Conservation (phyloP, 2,329 filamentous ascomycete species). For the Acrodontium crateriforme region DNA sequence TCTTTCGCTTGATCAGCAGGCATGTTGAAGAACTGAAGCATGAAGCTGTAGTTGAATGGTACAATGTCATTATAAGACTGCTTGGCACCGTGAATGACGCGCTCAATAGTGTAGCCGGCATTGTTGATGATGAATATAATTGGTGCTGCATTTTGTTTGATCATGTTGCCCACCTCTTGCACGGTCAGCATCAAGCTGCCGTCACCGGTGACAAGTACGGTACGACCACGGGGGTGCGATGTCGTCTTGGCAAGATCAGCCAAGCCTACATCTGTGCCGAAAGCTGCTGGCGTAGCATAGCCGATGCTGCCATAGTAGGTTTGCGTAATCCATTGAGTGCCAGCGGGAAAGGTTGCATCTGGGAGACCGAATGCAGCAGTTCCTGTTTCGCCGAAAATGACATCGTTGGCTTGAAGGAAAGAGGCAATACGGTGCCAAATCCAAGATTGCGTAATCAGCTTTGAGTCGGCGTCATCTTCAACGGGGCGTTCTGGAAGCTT, state of each 20-base stretch:
- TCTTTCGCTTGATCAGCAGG: constrained; percentile 11
- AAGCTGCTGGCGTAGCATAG: constrained; percentile 28
- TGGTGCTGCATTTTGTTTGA: constrained; percentile 26
- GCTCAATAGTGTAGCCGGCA: constrained; percentile 34
- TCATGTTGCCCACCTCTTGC: constrained; percentile 52
- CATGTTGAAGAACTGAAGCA: constrained; percentile 28
- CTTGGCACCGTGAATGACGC: constrained; percentile 33
- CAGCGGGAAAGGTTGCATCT: constrained; percentile 13
- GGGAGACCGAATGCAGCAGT: constrained; percentile 27
- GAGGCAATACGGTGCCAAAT: constrained; percentile 25
- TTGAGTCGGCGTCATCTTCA: constrained; percentile 21
- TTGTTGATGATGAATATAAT: constrained; percentile 34
- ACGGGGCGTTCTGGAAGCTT: constrained; percentile 16
- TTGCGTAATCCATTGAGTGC: constrained; percentile 23
- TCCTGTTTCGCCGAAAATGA: constrained; percentile 29
- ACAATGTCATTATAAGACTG: constrained; percentile 41
- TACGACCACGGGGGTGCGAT: constrained; percentile 33
- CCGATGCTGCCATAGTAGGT: constrained; percentile 33
- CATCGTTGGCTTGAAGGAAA: constrained; percentile 25
- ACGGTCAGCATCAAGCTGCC: constrained; percentile 51
- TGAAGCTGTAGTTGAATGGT: constrained; percentile 25
- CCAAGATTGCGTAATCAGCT: constrained; percentile 29
- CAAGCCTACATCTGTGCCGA: constrained; percentile 35
- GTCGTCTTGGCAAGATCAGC: constrained; percentile 28
- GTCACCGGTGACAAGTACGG: constrained; percentile 53